Evolutionary conservation across 495 filamentous ascomycete species (phyloP).

Genomic region (Pseudomonodictys pantanalensis): DNA sequence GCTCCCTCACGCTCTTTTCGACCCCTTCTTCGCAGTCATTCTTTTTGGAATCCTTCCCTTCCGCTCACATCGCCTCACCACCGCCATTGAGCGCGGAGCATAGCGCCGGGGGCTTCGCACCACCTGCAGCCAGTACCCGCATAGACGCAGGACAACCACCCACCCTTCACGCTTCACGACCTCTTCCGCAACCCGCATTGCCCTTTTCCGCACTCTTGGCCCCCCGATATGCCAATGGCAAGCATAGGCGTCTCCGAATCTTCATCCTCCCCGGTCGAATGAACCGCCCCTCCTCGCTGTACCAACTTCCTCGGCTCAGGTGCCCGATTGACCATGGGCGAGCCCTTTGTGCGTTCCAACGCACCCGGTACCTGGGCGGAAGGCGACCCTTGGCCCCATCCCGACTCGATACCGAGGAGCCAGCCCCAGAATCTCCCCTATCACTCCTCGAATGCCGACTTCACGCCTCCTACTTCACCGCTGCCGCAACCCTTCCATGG

Average conservation of each 20-base stretch:
- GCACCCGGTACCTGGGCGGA: not conserved
- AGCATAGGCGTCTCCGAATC: constrained; percentile 1
- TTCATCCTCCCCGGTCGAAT: constrained; percentile 2
- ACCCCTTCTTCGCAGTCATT: not conserved
- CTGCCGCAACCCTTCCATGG: constrained; percentile 11
- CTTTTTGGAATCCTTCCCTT: not conserved
- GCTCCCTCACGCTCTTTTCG: not conserved
- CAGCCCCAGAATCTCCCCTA: constrained; percentile 13
- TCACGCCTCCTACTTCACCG: constrained; percentile 24
- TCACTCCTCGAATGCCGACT: constrained; percentile 4
- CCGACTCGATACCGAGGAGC: not conserved
- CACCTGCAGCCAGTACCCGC: too few species aligned
- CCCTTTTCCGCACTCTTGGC: not conserved
- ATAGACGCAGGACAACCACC: too few species aligned
- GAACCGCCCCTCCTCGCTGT: not conserved
- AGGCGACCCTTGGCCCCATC: not conserved
- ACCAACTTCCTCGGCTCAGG: not conserved
- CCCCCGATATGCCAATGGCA: constrained; percentile 1
- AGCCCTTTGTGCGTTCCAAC: not conserved
- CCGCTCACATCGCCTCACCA: not conserved
- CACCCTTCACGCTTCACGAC: not conserved
- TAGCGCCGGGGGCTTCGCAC: too few species aligned
- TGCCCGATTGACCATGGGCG: constrained; percentile 2
- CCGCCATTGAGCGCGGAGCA: too few species aligned
- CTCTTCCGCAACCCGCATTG: not conserved